Conservation (phyloP, 768 basidiomycete genomes). For the Cantharellus cinnabarinus region DNA sequence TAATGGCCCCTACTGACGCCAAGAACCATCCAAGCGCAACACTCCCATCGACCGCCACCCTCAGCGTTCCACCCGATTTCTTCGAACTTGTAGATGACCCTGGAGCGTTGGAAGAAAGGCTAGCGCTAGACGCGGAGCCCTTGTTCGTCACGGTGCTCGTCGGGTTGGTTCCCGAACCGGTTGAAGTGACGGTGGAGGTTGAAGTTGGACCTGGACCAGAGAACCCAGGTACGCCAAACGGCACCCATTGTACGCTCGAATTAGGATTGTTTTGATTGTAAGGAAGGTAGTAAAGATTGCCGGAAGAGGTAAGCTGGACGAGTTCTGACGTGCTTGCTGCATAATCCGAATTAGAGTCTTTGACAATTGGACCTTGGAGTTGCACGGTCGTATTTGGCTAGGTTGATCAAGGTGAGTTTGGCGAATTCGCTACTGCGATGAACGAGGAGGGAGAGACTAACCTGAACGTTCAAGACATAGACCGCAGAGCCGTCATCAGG, state of each 20-base stretch:
- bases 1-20: too few relatives aligned
- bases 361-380: conserved; percentile 35
- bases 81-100: too few relatives aligned
- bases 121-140: too few relatives aligned
- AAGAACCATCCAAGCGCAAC: too few relatives aligned
- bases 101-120: too few relatives aligned
- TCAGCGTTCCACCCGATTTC: too few relatives aligned
- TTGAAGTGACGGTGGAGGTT: too few relatives aligned
- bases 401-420: background rate
- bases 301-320: conserved; percentile 45
- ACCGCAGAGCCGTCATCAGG: conserved; percentile 51
- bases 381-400: conserved; percentile 45
- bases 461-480: conserved; percentile 57
- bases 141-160: too few relatives aligned
- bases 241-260: background rate
- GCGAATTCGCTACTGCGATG: background rate
- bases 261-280: conserved; percentile 11
- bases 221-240: too few relatives aligned
- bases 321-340: conserved; percentile 40
- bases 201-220: too few relatives aligned
- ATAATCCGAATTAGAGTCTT: conserved; percentile 38
- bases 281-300: conserved; percentile 38
- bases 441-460: conserved; percentile 11
- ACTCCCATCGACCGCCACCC: too few relatives aligned
- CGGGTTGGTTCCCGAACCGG: too few relatives aligned